Percentiles rank a stretch among this genome's conserved stretches.
Conservation (phyloP, 176 grass and related monocot species). For the Aegilops sharonensis region DNA sequence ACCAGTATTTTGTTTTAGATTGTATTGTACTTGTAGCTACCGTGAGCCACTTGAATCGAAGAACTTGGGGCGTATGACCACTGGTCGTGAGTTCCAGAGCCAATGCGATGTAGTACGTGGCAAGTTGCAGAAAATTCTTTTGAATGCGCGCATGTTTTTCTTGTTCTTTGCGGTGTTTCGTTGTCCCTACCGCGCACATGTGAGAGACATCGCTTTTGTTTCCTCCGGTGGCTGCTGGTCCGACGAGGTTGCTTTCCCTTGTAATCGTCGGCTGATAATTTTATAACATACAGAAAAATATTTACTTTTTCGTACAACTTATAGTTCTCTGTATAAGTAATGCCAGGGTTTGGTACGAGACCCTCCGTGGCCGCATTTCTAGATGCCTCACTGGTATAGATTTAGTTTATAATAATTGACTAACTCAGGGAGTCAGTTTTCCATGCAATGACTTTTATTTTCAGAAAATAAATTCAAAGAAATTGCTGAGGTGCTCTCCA, state of each 20-base stretch:
- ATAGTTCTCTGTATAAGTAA: background rate
- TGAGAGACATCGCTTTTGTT: conserved; percentile 20
- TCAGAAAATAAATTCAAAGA: background rate
- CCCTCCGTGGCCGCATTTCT: background rate
- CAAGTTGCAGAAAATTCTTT: background rate
- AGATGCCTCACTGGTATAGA: background rate
- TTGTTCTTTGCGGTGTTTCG: background rate
- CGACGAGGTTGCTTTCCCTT: conserved; percentile 16
- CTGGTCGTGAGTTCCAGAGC: conserved; percentile 10
- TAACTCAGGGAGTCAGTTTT: background rate
- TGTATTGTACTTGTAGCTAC: conserved; percentile 27
- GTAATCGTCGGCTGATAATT: background rate
- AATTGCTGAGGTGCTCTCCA: background rate
- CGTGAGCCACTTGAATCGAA: background rate
- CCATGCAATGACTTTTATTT: background rate
- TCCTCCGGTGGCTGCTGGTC: background rate
- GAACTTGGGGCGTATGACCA: background rate
- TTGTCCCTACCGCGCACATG: background rate
- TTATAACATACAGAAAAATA: no score
- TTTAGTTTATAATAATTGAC: background rate
- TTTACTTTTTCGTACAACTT: background rate
- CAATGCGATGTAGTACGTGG: no score
- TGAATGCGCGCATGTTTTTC: background rate
- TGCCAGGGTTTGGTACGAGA: background rate
- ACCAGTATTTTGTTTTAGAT: background rate